phyloP scores from a whole-genome alignment of 2,329 filamentous ascomycete genomes.

The Epichloe bromicola region DNA sequence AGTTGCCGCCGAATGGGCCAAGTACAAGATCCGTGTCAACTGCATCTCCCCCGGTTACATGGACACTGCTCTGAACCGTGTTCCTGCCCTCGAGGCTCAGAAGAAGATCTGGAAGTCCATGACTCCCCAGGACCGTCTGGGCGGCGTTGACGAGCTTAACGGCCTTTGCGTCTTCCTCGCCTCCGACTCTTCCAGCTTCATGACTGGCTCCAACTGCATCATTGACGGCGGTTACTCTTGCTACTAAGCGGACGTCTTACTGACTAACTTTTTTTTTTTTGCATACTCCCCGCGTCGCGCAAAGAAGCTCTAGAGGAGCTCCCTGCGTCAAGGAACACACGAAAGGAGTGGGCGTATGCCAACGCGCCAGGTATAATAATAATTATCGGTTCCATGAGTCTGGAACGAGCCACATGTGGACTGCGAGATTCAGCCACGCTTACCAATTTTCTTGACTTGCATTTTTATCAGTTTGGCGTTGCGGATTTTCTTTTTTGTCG shows the following conservation, averaged over 20 bases:
- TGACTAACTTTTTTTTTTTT: not conserved
- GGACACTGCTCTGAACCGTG: conserved; percentile 71
- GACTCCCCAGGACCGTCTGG: conserved; percentile 62
- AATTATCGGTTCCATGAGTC: not conserved
- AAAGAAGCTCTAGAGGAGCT: not conserved
- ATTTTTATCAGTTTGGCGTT: not conserved
- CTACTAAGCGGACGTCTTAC: conserved; percentile 29
- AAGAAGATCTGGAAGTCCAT: conserved; percentile 69
- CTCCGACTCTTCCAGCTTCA: conserved; percentile 58
- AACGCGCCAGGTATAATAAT: not conserved
- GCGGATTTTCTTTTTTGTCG: not conserved
- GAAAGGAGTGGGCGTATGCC: not conserved
- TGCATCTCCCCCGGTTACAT: conserved; percentile 78
- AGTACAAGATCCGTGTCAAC: conserved; percentile 70
- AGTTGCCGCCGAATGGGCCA: conserved; percentile 73
- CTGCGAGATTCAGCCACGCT: not conserved
- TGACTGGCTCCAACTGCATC: conserved; percentile 63
- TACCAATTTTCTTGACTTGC: not conserved
- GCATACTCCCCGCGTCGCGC: not conserved
- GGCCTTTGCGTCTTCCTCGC: conserved; percentile 65
- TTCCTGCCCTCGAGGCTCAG: conserved; percentile 64
- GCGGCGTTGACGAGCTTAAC: conserved; percentile 63
- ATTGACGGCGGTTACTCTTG: conserved; percentile 60
- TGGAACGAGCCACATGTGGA: not conserved
- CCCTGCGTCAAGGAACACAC: not conserved